These are phyloP conservation scores for Pythium dissotocum DNA, from an alignment of 352 stramenopile genomes.

Conservation along the genomic window DNA sequence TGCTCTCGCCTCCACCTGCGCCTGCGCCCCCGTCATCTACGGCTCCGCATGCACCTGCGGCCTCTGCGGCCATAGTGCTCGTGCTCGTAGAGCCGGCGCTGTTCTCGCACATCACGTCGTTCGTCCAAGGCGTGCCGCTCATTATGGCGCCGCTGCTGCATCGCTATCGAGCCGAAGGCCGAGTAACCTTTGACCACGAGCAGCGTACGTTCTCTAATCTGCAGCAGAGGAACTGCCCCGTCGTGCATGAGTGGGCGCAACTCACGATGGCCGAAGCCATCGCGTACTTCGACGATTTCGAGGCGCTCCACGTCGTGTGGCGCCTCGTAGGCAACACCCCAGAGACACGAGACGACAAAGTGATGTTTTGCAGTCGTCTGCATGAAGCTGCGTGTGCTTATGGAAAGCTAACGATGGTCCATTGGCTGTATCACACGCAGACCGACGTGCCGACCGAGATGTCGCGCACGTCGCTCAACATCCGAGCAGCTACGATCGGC, in stretches of 20 bases:
- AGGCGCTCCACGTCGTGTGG: slow-evolving; percentile 2
- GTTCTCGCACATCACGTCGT: background rate
- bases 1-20: background rate
- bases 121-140: background rate
- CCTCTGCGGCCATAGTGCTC: background rate
- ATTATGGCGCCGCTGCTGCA: slow-evolving; percentile 6
- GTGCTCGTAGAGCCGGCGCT: background rate
- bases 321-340: background rate
- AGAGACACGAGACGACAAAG: background rate
- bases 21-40: background rate
- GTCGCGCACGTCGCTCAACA: slow-evolving; percentile 14
- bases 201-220: slow-evolving; percentile 5
- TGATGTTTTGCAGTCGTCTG: background rate
- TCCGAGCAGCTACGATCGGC: background rate
- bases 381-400: slow-evolving; percentile 9
- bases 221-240: background rate
- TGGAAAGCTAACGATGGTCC: slow-evolving; percentile 2
- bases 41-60: too few species aligned
- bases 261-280: slow-evolving; percentile 13
- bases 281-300: slow-evolving; percentile 11
- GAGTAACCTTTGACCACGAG: background rate
- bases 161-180: slow-evolving; percentile 13
- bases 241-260: slow-evolving; percentile 2
- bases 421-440: slow-evolving; percentile 15
- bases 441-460: background rate